A percentile compares a stretch with the other conserved stretches of the same genome.
Evolutionary conservation across 1,284 basidiomycete species (phyloP).

Genomic region (Neolentinus lepideus): DNA sequence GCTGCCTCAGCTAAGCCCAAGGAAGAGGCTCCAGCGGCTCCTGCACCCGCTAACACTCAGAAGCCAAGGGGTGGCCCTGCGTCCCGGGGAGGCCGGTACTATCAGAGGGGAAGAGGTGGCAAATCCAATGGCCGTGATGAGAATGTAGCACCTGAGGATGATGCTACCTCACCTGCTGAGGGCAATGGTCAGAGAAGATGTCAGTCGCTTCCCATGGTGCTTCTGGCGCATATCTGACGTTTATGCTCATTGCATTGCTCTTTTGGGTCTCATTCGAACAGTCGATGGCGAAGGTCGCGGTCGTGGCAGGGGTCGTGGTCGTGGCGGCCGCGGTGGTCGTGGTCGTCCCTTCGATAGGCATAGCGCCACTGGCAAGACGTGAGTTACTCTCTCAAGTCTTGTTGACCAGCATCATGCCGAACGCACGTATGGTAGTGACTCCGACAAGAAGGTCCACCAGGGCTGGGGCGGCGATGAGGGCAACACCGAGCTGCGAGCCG

Average conservation of each 20-base stretch:
- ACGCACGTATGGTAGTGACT: too few relatives aligned
- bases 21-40: slow-evolving; percentile 32
- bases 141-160: slow-evolving; percentile 29
- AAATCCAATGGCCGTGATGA: slow-evolving; percentile 24
- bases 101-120: slow-evolving; percentile 50
- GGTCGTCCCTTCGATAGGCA: slow-evolving; percentile 77
- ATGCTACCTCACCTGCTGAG: slow-evolving; percentile 26
- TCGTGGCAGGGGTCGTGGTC: slow-evolving; percentile 33
- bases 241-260: not conserved
- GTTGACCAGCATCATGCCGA: not conserved
- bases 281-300: slow-evolving; percentile 47
- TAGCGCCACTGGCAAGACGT: slow-evolving; percentile 78
- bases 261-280: slow-evolving; percentile 15
- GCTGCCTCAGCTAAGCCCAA: slow-evolving; percentile 21
- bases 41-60: slow-evolving; percentile 21
- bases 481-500: slow-evolving; percentile 67
- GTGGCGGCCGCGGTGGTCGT: slow-evolving; percentile 43
- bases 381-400: slow-evolving; percentile 15
- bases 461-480: slow-evolving; percentile 91
- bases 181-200: slow-evolving; percentile 46
- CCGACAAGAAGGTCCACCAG: slow-evolving; percentile 87
- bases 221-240: not conserved
- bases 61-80: slow-evolving; percentile 48
- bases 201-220: slow-evolving; percentile 23
- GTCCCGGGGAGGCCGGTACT: slow-evolving; percentile 68